Conservation (phyloP, 805 yeast genomes). For the Wickerhamiella kurtzmanii region DNA sequence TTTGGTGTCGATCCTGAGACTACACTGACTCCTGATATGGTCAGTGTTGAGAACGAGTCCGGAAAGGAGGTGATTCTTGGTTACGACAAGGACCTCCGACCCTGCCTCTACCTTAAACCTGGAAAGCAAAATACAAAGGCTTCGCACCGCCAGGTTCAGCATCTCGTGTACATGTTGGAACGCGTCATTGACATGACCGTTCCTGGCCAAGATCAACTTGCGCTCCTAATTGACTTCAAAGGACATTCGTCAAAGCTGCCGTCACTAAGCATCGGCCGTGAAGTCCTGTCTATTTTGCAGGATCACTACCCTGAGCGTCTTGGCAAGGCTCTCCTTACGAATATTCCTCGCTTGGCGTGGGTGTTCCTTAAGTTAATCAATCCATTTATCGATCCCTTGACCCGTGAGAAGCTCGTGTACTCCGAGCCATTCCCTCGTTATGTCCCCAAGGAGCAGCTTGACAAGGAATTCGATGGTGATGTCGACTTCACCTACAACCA, state of each 20-base stretch:
- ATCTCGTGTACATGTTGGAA: conserved; percentile 83
- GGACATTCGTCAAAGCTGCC: conserved; percentile 70
- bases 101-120: conserved; percentile 82
- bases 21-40: conserved; percentile 24
- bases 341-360: conserved; percentile 91
- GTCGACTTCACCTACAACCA: conserved; percentile 79
- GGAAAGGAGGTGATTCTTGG: conserved; percentile 92
- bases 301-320: conserved; percentile 96
- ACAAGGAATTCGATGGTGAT: conserved; percentile 69
- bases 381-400: conserved; percentile 92
- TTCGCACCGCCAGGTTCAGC: conserved; percentile 86
- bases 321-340: conserved; percentile 82
- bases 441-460: conserved; percentile 72
- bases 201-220: conserved; percentile 86
- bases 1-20: conserved; percentile 51
- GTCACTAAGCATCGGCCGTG: conserved; percentile 78
- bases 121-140: conserved; percentile 94
- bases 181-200: conserved; percentile 92
- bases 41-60: conserved; percentile 59
- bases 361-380: conserved; percentile 80
- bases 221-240: conserved; percentile 84
- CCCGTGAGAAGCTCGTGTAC: conserved; percentile 84
- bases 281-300: conserved; percentile 84
- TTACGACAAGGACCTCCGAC: conserved; percentile 77
- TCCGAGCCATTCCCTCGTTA: conserved; percentile 78